Conservation (phyloP, 192 early-diverging fungal species). For the Coemansia sp. region DNA sequence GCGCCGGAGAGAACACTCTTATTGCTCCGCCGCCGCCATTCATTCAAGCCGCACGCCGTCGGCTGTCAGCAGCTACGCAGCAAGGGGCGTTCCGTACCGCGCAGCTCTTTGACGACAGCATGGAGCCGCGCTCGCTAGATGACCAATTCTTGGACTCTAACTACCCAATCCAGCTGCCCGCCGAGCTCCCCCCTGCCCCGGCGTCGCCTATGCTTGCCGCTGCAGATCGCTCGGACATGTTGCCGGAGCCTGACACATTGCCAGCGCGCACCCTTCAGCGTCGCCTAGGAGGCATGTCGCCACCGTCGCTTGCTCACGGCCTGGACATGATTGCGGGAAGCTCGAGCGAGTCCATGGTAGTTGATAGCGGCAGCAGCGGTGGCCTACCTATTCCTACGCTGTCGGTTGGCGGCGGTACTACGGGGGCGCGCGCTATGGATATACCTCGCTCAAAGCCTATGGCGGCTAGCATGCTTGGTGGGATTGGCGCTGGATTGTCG, state of each 20-base stretch:
- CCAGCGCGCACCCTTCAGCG: slow-evolving; percentile 44
- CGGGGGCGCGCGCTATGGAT: slow-evolving; percentile 20
- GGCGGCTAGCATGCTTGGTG: background rate
- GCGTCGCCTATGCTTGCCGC: slow-evolving; percentile 17
- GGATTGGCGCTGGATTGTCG: slow-evolving; percentile 15
- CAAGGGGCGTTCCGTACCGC: slow-evolving; percentile 23
- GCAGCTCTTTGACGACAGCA: slow-evolving; percentile 6
- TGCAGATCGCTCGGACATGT: slow-evolving; percentile 48
- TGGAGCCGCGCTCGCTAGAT: slow-evolving; percentile 45
- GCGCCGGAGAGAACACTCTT: slow-evolving; percentile 37
- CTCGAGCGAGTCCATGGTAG: slow-evolving; percentile 27
- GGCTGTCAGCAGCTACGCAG: slow-evolving; percentile 25
- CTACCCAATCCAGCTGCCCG: slow-evolving; percentile 54
- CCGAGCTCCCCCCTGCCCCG: slow-evolving; percentile 31
- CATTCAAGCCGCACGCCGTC: slow-evolving; percentile 45
- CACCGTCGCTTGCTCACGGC: slow-evolving; percentile 2
- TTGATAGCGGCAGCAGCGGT: slow-evolving; percentile 5
- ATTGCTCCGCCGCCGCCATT: slow-evolving; percentile 40
- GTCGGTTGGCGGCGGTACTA: background rate
- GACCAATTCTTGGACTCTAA: slow-evolving; percentile 53
- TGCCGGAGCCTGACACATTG: slow-evolving; percentile 47
- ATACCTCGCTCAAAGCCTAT: slow-evolving; percentile 20
- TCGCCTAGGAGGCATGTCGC: slow-evolving; percentile 18
- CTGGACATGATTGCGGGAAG: slow-evolving; percentile 7
- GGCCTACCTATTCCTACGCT: slow-evolving; percentile 2